Conservation (phyloP, 768 basidiomycete genomes). For the Polyporus arcularius region DNA sequence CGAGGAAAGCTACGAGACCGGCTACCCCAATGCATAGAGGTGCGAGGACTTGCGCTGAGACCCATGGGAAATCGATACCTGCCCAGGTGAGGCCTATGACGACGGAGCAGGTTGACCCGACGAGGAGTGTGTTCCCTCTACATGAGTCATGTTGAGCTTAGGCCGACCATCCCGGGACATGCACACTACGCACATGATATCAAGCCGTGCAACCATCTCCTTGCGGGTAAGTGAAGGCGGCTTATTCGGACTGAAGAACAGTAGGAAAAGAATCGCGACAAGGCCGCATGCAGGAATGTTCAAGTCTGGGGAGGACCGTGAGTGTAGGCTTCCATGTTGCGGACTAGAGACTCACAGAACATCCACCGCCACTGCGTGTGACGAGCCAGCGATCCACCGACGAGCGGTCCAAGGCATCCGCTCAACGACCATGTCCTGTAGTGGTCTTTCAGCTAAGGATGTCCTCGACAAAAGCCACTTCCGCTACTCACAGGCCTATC, state of each 20-base stretch:
- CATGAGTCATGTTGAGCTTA: background rate
- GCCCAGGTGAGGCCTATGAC: conserved; percentile 32
- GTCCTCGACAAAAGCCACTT: conserved; percentile 2
- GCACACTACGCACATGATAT: background rate
- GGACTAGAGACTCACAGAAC: conserved; percentile 1
- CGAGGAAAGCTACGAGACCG: conserved; percentile 32
- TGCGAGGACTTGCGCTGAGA: conserved; percentile 31
- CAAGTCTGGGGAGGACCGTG: background rate
- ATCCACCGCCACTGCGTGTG: conserved; percentile 4
- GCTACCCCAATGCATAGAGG: conserved; percentile 36
- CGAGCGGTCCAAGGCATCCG: conserved; percentile 26
- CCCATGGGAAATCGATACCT: conserved; percentile 39
- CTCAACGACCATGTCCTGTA: conserved; percentile 21
- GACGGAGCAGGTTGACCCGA: conserved; percentile 15
- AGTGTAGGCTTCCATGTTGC: too few relatives aligned
- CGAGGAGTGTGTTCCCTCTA: conserved; percentile 28
- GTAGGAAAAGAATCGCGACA: too few relatives aligned
- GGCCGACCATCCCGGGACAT: background rate
- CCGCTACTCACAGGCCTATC: conserved; percentile 13
- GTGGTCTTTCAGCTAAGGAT: too few relatives aligned
- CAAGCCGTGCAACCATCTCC: background rate
- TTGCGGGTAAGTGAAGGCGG: background rate
- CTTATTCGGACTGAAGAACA: too few relatives aligned
- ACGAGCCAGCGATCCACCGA: conserved; percentile 29
- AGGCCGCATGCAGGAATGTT: background rate